Conservation (phyloP, 139 green algal genomes). For the Tetradesmus lagerheimii region DNA sequence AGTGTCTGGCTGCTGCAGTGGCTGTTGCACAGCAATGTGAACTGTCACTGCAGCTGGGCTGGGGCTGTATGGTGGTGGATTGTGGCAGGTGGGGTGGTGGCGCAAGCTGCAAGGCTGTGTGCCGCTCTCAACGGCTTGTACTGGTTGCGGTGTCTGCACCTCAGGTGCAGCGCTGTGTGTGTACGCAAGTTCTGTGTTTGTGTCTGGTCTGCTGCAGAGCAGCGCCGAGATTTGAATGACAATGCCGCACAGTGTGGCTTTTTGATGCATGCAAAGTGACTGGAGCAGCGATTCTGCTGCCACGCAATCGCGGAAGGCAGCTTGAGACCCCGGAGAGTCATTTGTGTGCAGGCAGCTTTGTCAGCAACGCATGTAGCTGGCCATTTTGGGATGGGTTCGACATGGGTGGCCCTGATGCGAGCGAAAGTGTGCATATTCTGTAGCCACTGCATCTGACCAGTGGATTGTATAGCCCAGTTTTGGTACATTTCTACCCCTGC, state of each 20-base stretch:
- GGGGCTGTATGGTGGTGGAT: no score
- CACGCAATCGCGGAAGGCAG: no score
- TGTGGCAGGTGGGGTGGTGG: no score
- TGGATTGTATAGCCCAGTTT: slow-evolving; percentile 1
- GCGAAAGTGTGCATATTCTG: background rate
- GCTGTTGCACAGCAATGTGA: background rate
- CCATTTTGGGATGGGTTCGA: background rate
- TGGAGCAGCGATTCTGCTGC: background rate
- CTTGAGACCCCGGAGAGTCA: background rate
- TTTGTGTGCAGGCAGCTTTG: background rate
- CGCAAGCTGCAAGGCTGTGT: background rate
- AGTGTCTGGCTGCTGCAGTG: background rate
- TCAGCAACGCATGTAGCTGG: background rate
- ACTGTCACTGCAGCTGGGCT: no score
- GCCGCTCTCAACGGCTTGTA: background rate
- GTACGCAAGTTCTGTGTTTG: background rate
- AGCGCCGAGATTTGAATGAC: background rate
- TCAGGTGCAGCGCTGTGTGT: background rate
- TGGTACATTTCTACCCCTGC: background rate
- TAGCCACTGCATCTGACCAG: background rate
- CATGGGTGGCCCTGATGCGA: background rate
- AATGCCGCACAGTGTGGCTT: background rate
- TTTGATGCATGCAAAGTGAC: background rate
- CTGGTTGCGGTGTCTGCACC: background rate
- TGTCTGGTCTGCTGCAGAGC: background rate